Evolutionary conservation across 1,284 basidiomycete species (phyloP).

Genomic region (Amylostereum areolatum): DNA sequence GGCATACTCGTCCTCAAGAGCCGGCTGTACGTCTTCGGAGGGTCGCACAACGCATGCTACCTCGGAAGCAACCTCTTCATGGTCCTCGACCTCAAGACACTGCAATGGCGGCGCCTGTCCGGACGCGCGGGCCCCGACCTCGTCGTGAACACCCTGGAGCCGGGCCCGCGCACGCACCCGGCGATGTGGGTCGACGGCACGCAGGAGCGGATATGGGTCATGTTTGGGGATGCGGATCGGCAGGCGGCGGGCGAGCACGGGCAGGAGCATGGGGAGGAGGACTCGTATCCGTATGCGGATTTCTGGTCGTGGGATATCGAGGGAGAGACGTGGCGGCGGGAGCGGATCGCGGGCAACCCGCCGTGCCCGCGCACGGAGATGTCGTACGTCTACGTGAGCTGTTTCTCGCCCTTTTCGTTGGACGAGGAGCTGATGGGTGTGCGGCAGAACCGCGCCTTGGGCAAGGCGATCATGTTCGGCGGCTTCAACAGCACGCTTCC

Average conservation of each 20-base stretch:
- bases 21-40: constrained; percentile 15
- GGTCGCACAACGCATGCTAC: constrained; percentile 4
- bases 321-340: constrained; percentile 23
- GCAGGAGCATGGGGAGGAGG: constrained; percentile 16
- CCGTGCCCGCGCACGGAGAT: constrained; percentile 28
- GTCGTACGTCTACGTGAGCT: constrained; percentile 21
- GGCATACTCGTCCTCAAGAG: constrained; percentile 17
- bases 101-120: constrained; percentile 10
- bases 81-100: constrained; percentile 11
- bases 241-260: constrained; percentile 10
- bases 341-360: constrained; percentile 26
- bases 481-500: constrained; percentile 27
- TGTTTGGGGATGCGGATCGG: constrained; percentile 25
- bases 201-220: constrained; percentile 19
- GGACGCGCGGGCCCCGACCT: constrained; percentile 3
- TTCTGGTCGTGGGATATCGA: constrained; percentile 28
- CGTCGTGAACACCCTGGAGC: background rate
- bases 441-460: constrained; percentile 24
- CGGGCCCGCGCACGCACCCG: constrained; percentile 22
- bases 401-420: background rate
- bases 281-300: constrained; percentile 23
- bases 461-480: constrained; percentile 27
- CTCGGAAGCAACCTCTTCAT: constrained; percentile 15
- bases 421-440: background rate
- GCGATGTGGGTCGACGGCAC: constrained; percentile 21